A percentile compares a stretch with the other conserved stretches of the same genome.
These are phyloP conservation scores for Clarireedia homoeocarpa DNA, from an alignment of 2,329 filamentous ascomycete species.

Conservation along the genomic window DNA sequence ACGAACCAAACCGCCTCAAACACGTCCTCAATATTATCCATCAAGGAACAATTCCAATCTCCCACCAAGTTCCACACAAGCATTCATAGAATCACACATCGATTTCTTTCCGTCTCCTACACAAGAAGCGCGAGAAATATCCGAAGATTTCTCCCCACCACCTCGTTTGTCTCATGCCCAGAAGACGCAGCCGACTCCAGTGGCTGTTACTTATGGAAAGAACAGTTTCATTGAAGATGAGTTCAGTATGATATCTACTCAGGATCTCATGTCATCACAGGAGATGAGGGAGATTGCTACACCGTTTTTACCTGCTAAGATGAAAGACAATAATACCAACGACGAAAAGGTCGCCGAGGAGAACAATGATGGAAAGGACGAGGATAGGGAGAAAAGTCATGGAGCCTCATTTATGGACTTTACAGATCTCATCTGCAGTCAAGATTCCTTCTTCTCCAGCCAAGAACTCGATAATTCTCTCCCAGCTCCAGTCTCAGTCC, in stretches of 20 bases:
- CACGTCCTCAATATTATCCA: not conserved
- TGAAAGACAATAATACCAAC: not conserved
- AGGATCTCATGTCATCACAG: conserved; percentile 42
- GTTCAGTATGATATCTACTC: conserved; percentile 29
- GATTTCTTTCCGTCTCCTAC: conserved; percentile 50
- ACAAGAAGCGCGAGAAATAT: conserved; percentile 46
- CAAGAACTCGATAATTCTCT: not conserved
- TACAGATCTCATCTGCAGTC: not conserved
- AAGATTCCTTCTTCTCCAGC: not conserved
- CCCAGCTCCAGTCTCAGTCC: not conserved
- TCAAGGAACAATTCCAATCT: not conserved
- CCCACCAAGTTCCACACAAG: conserved; percentile 40
- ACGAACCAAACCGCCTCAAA: not conserved
- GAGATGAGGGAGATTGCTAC: conserved; percentile 36
- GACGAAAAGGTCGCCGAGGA: too few relatives aligned
- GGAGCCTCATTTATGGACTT: not conserved
- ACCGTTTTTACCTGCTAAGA: not conserved
- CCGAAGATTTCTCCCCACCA: conserved; percentile 30
- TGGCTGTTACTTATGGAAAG: too few relatives aligned
- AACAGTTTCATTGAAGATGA: conserved; percentile 1
- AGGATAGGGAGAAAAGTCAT: too few relatives aligned
- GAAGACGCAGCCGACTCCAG: too few relatives aligned
- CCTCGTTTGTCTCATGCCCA: not conserved
- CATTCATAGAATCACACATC: conserved; percentile 41
- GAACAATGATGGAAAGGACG: not conserved